Percentiles rank a stretch among this genome's conserved stretches.
These are phyloP conservation scores for Crithidia bombi DNA, from an alignment of 208 protist genomes.

Conservation along the genomic window DNA sequence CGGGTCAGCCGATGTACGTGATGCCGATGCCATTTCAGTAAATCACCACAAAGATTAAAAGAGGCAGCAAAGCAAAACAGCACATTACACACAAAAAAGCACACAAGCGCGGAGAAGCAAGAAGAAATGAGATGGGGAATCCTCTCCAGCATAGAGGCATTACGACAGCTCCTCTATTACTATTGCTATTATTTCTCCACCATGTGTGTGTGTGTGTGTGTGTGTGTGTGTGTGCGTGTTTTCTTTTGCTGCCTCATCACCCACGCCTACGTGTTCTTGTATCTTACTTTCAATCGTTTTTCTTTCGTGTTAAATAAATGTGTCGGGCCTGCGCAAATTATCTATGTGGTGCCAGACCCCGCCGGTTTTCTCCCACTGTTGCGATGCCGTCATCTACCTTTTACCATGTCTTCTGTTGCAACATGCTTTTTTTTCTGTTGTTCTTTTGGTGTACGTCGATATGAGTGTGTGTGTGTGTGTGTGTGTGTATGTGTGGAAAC, in stretches of 20 bases:
- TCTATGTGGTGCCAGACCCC: neutral
- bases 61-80: neutral
- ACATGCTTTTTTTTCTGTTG: neutral
- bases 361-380: slow-evolving; percentile 11
- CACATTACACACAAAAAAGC: no score
- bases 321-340: neutral
- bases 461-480: slow-evolving; percentile 1
- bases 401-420: no score
- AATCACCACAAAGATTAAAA: neutral
- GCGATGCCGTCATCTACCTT: no score
- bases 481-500: slow-evolving; percentile 3
- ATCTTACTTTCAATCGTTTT: neutral
- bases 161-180: no score
- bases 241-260: neutral
- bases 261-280: neutral
- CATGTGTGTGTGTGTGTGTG: neutral
- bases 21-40: slow-evolving; percentile 43
- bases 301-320: neutral
- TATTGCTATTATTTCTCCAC: slow-evolving; percentile 1
- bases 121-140: neutral
- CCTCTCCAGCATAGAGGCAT: no score
- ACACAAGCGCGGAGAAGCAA: no score
- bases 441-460: neutral
- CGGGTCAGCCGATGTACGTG: slow-evolving; percentile 37
- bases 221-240: neutral